A percentile compares a stretch with the other conserved stretches of the same genome.
phyloP scores from a whole-genome alignment of 768 basidiomycete species.

The Macrolepiota dolichaula region DNA sequence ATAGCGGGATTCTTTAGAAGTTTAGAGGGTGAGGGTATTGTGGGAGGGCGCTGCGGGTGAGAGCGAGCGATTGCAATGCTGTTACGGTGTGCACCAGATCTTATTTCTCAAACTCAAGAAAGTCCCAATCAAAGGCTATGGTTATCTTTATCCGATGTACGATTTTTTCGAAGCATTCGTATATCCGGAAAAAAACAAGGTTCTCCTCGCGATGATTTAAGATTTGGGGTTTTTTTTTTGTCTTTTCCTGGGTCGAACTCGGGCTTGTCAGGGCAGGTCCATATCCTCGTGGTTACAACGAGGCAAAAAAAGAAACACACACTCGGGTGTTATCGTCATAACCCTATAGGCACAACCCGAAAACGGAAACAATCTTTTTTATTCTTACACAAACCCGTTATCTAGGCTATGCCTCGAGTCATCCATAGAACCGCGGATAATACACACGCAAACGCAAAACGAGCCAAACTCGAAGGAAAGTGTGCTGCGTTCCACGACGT shows the following conservation, averaged over 20 bases:
- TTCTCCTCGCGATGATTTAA: neutral
- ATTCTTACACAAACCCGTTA: neutral
- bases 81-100: neutral
- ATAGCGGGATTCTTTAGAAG: neutral
- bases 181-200: neutral
- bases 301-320: neutral
- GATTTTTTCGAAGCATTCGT: neutral
- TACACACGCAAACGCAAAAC: neutral
- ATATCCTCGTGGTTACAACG: constrained; percentile 6
- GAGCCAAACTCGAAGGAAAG: neutral
- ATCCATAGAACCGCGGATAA: neutral
- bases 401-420: neutral
- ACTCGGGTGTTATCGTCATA: neutral
- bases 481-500: neutral
- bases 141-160: neutral
- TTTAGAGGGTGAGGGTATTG: no score
- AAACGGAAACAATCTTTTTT: neutral
- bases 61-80: neutral
- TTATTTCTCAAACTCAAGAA: neutral
- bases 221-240: neutral
- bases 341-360: neutral
- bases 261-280: neutral
- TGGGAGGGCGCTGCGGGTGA: neutral
- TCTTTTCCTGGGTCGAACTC: neutral
- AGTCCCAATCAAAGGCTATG: neutral